Conservation (phyloP, 805 yeast genomes). For the Starmerella bacillaris region DNA sequence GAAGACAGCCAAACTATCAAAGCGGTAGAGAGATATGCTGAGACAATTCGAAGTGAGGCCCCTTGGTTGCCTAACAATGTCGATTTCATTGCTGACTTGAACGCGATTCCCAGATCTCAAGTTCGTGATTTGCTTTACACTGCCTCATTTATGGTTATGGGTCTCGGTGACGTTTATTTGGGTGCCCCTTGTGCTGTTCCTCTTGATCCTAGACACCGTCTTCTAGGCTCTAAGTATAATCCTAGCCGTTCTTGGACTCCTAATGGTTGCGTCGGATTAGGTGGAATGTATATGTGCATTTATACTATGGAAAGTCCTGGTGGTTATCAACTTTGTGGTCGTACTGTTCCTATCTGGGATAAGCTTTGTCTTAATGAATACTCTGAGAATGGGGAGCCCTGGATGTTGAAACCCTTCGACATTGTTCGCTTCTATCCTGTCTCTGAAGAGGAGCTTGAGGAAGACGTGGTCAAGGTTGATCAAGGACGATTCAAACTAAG, state of each 20-base stretch:
- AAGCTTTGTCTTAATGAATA: constrained; percentile 42
- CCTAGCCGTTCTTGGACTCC: constrained; percentile 95
- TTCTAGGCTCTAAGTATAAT: constrained; percentile 83
- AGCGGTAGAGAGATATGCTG: constrained; percentile 80
- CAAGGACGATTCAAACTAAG: constrained; percentile 68
- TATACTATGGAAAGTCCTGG: constrained; percentile 98
- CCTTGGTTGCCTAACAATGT: constrained; percentile 98
- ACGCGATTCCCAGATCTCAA: constrained; percentile 56
- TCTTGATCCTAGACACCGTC: constrained; percentile 85
- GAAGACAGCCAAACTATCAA: constrained; percentile 79
- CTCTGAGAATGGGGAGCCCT: constrained; percentile 42
- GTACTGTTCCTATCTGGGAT: constrained; percentile 97
- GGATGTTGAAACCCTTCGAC: constrained; percentile 85
- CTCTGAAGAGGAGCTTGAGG: constrained; percentile 63
- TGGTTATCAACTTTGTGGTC: constrained; percentile 90
- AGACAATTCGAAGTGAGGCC: constrained; percentile 80
- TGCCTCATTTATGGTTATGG: constrained; percentile 81
- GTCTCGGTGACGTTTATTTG: constrained; percentile 89
- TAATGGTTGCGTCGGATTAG: constrained; percentile 93
- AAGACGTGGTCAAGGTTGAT: constrained; percentile 48
- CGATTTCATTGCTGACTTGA: constrained; percentile 80
- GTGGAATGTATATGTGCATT: constrained; percentile 98
- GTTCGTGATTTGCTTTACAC: constrained; percentile 72
- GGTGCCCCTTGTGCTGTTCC: constrained; percentile 99
- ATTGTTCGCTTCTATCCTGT: constrained; percentile 91